Base-by-base conservation (phyloP, 1,284 basidiomycete genomes). In the Trichosporon faecale region DNA sequence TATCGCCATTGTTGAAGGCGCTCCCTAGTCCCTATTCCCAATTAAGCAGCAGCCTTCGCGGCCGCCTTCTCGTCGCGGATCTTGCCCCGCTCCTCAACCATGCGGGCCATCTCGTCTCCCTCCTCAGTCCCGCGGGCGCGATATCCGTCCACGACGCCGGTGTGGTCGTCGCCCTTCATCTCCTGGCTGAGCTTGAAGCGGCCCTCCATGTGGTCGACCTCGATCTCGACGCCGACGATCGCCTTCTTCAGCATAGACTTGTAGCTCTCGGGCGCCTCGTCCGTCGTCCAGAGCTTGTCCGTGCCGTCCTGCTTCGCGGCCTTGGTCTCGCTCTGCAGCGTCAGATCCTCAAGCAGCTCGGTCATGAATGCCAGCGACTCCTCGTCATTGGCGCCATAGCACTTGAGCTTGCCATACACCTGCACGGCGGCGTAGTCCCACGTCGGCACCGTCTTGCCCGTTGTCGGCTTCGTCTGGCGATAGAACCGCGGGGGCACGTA, bases 131-230 rank as follows among this genome's bases (percentile, higher is more conserved):
- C 78, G 7, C 80, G 55, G 0, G 44, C 66, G 27, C 66, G 71
- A 70, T 85, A 82, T 0, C 84, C 85, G 0, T 80, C 68, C 0
- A 85, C 76, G 0, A 85, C 83, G 1, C 85, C 84, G 18, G 68
- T 8, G 71, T 82, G 76, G 75, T 85, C 85, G 0, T 75, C 81
- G 29, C 76, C 74, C 0, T n/a, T 35, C 66, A 71, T 76, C 68
- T 85, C 85, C 74, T 84, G 83, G 27, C 75, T 78, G 73, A 85
- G 78, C 74, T 85, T 85, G 75, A 79, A 82, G 65, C 83, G 78
- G 8, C 84, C 83, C 65, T 84, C 84, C 2, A 85, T 76, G 57
- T 77, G 73, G 4, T 69, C 77, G 18, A 85, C 76, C 25, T 71
- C 72, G 33, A 85, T 81, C 72, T 85, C 83, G 8, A 85, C 35